Evolutionary conservation across 768 basidiomycete species (phyloP).

Genomic region (Russula olivacea): DNA sequence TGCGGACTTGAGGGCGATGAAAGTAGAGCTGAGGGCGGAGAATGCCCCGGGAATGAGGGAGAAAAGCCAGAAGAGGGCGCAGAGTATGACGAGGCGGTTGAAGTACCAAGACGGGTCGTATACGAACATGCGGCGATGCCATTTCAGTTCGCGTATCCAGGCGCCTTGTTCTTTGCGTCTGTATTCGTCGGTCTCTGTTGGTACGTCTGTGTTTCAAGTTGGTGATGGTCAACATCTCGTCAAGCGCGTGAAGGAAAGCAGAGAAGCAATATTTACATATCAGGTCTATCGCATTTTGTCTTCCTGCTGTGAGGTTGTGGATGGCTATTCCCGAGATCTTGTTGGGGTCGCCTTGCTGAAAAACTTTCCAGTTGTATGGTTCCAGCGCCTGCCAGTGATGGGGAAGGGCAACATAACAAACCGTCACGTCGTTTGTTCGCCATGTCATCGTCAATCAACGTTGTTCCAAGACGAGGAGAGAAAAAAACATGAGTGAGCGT

Average conservation of each 20-base stretch:
- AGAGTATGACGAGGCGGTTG: slow-evolving; percentile 16
- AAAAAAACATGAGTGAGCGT: neutral
- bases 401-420: neutral
- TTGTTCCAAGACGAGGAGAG: neutral
- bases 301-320: slow-evolving; percentile 16
- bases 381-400: slow-evolving; percentile 9
- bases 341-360: slow-evolving; percentile 2
- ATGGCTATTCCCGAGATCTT: slow-evolving; percentile 15
- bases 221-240: neutral
- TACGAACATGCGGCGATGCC: slow-evolving; percentile 13
- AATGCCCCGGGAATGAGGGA: slow-evolving; percentile 14
- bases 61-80: slow-evolving; percentile 14
- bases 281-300: slow-evolving; percentile 4
- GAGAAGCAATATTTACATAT: neutral
- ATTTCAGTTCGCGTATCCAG: slow-evolving; percentile 15
- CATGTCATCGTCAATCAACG: neutral
- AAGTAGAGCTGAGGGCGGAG: neutral
- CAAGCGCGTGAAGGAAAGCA: neutral
- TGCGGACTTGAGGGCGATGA: neutral
- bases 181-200: slow-evolving; percentile 7
- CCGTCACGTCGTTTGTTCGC: neutral
- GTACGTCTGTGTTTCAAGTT: neutral
- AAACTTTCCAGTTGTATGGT: slow-evolving; percentile 20
- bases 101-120: slow-evolving; percentile 17
- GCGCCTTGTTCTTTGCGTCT: slow-evolving; percentile 16